phyloP scores from a whole-genome alignment of 768 basidiomycete genomes.

The Psilocybe sp. region DNA sequence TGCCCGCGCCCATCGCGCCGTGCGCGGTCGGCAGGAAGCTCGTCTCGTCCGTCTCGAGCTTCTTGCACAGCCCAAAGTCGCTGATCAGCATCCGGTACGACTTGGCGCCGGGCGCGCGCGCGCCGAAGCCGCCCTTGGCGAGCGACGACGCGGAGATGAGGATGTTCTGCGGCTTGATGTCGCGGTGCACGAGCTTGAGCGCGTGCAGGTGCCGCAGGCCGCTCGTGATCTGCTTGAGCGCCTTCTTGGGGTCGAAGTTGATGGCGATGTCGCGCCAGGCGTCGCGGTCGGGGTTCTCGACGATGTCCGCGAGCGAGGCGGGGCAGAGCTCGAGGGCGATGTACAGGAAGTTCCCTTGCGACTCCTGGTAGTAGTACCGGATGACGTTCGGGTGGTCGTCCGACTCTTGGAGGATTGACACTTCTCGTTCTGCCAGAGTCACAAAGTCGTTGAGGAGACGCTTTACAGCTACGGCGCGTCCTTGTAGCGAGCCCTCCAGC shows the following conservation, averaged over 20 bases:
- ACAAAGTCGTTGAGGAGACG: conserved; percentile 94
- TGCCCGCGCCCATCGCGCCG: conserved; percentile 87
- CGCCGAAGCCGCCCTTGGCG: conserved; percentile 19
- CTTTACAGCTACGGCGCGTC: conserved; percentile 97
- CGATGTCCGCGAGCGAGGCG: conserved; percentile 81
- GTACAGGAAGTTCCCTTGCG: conserved; percentile 90
- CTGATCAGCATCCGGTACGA: conserved; percentile 86
- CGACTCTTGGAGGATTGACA: conserved; percentile 90
- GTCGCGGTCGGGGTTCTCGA: conserved; percentile 71
- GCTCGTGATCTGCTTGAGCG: conserved; percentile 80
- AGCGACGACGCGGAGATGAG: conserved; percentile 67
- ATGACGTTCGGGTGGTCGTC: conserved; percentile 99
- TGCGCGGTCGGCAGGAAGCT: conserved; percentile 92
- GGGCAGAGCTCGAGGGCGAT: conserved; percentile 96
- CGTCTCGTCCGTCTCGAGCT: conserved; percentile 92
- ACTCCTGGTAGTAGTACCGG: conserved; percentile 96
- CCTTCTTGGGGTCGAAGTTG: conserved; percentile 83
- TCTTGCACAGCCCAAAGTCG: conserved; percentile 96
- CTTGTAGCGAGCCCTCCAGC: conserved; percentile 91
- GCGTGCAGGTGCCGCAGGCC: conserved; percentile 90
- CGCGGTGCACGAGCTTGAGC: conserved; percentile 94
- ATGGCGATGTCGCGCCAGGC: conserved; percentile 75
- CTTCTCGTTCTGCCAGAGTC: conserved; percentile 90
- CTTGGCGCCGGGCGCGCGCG: conserved; percentile 32
- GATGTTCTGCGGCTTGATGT: conserved; percentile 99